Evolutionary conservation across 2,329 filamentous ascomycete species (phyloP).

Genomic region (Harringtonia aguacate): DNA sequence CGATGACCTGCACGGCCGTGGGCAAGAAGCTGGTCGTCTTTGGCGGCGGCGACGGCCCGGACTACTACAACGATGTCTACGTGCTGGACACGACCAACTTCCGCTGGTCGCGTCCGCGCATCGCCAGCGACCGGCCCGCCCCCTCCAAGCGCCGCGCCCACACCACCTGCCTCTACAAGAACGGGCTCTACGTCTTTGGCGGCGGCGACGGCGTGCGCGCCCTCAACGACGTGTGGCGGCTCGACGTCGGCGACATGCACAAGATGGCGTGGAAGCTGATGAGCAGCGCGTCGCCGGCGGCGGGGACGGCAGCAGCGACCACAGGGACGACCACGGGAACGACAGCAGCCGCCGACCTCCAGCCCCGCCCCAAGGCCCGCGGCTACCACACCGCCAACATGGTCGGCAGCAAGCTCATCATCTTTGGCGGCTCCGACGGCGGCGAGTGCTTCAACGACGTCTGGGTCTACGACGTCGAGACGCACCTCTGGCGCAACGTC

Average conservation of each 20-base stretch:
- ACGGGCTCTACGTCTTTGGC: slow-evolving; percentile 62
- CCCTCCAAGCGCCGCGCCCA: slow-evolving; percentile 56
- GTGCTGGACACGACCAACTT: slow-evolving; percentile 62
- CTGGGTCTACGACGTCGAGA: slow-evolving; percentile 62
- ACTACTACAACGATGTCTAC: slow-evolving; percentile 64
- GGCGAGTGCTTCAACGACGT: slow-evolving; percentile 64
- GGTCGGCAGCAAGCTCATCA: slow-evolving; percentile 61
- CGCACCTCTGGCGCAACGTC: slow-evolving; percentile 47
- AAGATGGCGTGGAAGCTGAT: slow-evolving; percentile 62
- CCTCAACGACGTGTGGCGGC: slow-evolving; percentile 62
- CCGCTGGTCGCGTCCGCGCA: slow-evolving; percentile 52
- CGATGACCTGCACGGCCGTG: slow-evolving; percentile 63
- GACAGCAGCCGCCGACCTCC: slow-evolving; percentile 3
- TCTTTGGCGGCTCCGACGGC: slow-evolving; percentile 60
- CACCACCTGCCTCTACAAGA: slow-evolving; percentile 62
- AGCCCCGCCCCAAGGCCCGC: slow-evolving; percentile 45
- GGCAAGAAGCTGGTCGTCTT: slow-evolving; percentile 60
- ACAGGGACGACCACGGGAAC: neutral
- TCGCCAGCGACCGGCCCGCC: slow-evolving; percentile 40
- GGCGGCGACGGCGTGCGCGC: slow-evolving; percentile 61
- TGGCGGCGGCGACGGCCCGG: slow-evolving; percentile 58
- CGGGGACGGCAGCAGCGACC: slow-evolving; percentile 6
- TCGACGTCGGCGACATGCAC: slow-evolving; percentile 54
- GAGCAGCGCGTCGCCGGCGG: slow-evolving; percentile 27
- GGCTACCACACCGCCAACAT: slow-evolving; percentile 66